A percentile compares a stretch with the other conserved stretches of the same genome.
Evolutionary conservation across 164 flowering plant genomes (phyloP).

Genomic region (Vitis vinifera): DNA sequence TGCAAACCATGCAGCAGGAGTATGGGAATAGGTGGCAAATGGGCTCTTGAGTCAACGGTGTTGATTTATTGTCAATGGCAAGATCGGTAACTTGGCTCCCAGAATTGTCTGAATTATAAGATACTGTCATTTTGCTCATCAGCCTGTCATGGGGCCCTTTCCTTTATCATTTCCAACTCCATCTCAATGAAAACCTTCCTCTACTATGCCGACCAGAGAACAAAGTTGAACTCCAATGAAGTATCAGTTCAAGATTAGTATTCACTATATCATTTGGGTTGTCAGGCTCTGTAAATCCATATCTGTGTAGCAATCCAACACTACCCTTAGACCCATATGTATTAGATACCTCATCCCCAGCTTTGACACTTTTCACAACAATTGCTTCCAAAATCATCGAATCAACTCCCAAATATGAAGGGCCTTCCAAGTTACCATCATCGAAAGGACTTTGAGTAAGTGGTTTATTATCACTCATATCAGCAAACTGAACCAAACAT

Average conservation of each 20-base stretch:
- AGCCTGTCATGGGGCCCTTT: no score
- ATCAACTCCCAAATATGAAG: constrained; percentile 33
- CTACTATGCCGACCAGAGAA: constrained; percentile 61
- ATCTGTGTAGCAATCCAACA: constrained; percentile 96
- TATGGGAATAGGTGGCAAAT: no score
- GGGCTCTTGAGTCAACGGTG: no score
- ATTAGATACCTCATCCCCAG: constrained; percentile 88
- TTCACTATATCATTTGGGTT: no score
- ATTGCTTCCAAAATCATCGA: constrained; percentile 61
- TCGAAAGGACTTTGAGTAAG: background rate
- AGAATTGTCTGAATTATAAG: no score
- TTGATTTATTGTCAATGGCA: no score
- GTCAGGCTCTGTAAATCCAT: constrained; percentile 88
- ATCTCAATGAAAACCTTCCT: constrained; percentile 73
- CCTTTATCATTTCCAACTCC: constrained; percentile 21
- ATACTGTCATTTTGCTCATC: no score
- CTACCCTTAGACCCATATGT: constrained; percentile 85
- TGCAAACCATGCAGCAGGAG: no score
- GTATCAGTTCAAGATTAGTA: constrained; percentile 67
- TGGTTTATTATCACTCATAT: constrained; percentile 14
- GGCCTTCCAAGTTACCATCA: constrained; percentile 17
- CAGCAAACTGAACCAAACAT: no score
- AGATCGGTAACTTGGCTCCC: no score
- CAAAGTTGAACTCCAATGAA: constrained; percentile 53
- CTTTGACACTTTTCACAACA: constrained; percentile 67